Percentiles rank a stretch among this genome's conserved stretches.
Conservation (phyloP, 257 asterid species). For the Solanum pinnatisectum region DNA sequence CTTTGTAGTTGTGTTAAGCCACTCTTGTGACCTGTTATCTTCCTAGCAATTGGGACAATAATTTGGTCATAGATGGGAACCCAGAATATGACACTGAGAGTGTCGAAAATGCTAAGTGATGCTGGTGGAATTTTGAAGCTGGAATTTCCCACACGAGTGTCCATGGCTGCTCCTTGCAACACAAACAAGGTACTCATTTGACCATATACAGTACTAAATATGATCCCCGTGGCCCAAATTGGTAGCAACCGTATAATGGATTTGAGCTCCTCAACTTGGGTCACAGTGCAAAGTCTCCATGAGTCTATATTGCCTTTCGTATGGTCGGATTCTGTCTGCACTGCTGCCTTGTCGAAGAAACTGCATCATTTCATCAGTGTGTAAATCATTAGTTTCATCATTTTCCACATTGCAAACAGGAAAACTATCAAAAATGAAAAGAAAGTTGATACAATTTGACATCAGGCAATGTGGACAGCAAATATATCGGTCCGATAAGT, state of each 20-base stretch:
- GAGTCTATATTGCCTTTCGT: slow-evolving; percentile 12
- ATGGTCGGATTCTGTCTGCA: slow-evolving; percentile 26
- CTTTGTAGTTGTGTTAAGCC: slow-evolving; percentile 61
- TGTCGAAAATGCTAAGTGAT: slow-evolving; percentile 52
- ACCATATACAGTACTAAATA: slow-evolving; percentile 41
- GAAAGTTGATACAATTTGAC: not conserved
- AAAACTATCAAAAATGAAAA: not conserved
- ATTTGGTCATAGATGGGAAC: slow-evolving; percentile 50
- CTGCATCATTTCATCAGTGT: slow-evolving; percentile 13
- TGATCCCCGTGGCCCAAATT: slow-evolving; percentile 61
- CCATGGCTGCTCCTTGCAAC: slow-evolving; percentile 50
- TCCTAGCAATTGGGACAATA: slow-evolving; percentile 47
- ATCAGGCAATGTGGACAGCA: not conserved
- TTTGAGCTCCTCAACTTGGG: slow-evolving; percentile 65
- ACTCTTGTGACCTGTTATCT: slow-evolving; percentile 51
- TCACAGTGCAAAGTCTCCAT: slow-evolving; percentile 66
- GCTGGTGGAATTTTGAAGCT: slow-evolving; percentile 51
- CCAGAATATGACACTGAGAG: slow-evolving; percentile 54
- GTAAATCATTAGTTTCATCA: not conserved
- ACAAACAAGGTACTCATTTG: slow-evolving; percentile 57
- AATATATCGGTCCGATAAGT: not conserved
- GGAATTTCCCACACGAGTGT: slow-evolving; percentile 34
- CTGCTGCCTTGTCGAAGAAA: slow-evolving; percentile 65
- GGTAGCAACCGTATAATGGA: slow-evolving; percentile 47
- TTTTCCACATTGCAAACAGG: not conserved